Evolutionary conservation across 1,284 basidiomycete genomes (phyloP), one percentile per base, ranked within the genome.

Genomic region (Puccinia hordei): DNA sequence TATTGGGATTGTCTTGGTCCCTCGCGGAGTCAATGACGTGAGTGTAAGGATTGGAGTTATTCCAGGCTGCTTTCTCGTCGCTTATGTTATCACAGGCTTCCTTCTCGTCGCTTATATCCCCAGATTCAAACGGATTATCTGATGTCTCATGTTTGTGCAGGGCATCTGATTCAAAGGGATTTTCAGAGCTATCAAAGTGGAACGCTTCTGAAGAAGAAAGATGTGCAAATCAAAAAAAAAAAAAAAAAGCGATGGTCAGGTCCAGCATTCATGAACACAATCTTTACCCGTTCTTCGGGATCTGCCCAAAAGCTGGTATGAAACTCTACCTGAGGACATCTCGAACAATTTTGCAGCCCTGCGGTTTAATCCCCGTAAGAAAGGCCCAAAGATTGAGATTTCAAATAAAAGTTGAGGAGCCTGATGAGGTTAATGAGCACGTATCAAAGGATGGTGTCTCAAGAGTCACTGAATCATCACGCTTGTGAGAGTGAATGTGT

Each of bases 41-140:
- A 12, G 24, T 12, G 15, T 59, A 8, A 59, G 17, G 15, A 59
- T 33, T 59, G 30, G 30, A 33, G 8, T 9, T 3, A 59, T 59
- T 27, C 57, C 24, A 33, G 9, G 57, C 30, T 59, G 27, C 27
- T 27, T 59, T 59, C 30, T n/a, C n/a, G n/a, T n/a, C n/a, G n/a
- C n/a, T n/a, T n/a, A n/a, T n/a, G n/a, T n/a, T n/a, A n/a, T n/a
- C n/a, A n/a, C n/a, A n/a, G n/a, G n/a, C n/a, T n/a, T n/a, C n/a
- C n/a, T n/a, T n/a, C n/a, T 59, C 57, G 57, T 59, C 57, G 27
- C 57, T 59, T 59, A 59, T 59, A 12, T 59, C 57, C 15, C 8
- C 57, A 30, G 57, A 59, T 33, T 59, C 57, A 33, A 59, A 59
- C 24, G 57, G 57, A 30, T 55, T 55, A 10, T 55, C 22, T 55